phyloP scores from a whole-genome alignment of 179 eudicot genomes.

The Gypsophila paniculata region DNA sequence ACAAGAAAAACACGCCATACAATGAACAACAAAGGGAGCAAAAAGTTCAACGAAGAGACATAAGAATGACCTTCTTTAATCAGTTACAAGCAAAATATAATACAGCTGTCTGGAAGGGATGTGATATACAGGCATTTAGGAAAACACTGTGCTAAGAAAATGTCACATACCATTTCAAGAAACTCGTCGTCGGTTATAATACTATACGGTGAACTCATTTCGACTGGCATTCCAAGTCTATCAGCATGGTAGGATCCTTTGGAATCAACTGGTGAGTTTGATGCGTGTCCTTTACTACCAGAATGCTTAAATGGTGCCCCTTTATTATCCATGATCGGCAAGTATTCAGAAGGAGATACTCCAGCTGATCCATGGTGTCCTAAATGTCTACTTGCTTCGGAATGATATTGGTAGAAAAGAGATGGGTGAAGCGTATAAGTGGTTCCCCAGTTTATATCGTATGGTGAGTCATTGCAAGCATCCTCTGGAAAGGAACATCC shows the following conservation, averaged over 20 bases:
- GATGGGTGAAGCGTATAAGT: conserved; percentile 45
- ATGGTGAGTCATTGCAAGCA: conserved; percentile 32
- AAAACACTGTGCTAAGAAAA: conserved; percentile 17
- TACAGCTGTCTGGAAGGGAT: not conserved
- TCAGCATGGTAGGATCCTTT: conserved; percentile 35
- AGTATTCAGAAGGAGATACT: conserved; percentile 21
- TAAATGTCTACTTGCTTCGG: conserved; percentile 42
- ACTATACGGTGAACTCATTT: conserved; percentile 38
- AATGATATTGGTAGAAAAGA: conserved; percentile 48
- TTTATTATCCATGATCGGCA: conserved; percentile 30
- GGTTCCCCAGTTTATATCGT: conserved; percentile 39
- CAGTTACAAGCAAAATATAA: not conserved
- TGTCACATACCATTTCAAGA: conserved; percentile 69
- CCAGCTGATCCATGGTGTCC: conserved; percentile 39
- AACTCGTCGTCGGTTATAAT: conserved; percentile 69
- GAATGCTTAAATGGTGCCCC: conserved; percentile 28
- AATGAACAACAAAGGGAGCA: too few relatives aligned
- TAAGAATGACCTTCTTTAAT: not conserved
- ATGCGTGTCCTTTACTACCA: conserved; percentile 21
- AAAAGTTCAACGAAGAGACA: not conserved
- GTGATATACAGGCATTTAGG: not conserved
- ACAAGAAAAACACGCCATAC: too few relatives aligned
- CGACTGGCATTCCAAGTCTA: conserved; percentile 43
- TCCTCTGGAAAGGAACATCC: conserved; percentile 37
- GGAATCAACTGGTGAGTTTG: conserved; percentile 29